These are phyloP conservation scores for Oryza meridionalis DNA, from an alignment of 176 grass and related monocot species.

Conservation along the genomic window DNA sequence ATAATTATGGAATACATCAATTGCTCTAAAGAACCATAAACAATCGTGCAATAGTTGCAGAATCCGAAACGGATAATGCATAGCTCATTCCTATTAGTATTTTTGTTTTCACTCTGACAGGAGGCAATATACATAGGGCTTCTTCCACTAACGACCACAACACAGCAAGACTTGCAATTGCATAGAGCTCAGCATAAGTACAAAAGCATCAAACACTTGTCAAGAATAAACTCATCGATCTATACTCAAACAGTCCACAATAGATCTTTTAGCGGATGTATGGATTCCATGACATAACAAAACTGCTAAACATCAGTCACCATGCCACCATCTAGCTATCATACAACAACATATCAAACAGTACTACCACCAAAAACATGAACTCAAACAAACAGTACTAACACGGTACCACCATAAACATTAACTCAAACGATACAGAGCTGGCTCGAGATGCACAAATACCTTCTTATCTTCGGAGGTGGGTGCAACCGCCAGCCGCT, in stretches of 20 bases:
- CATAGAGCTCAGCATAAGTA: not conserved
- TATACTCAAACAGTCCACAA: not conserved
- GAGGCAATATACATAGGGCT: conserved; percentile 6
- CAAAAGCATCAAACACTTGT: conserved; percentile 5
- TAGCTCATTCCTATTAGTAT: not conserved
- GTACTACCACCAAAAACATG: not conserved
- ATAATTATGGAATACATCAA: not conserved
- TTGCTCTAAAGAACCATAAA: not conserved
- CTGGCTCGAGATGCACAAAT: not conserved
- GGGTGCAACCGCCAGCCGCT: conserved; percentile 45
- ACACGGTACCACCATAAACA: not conserved
- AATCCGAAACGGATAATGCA: not conserved
- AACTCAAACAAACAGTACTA: not conserved
- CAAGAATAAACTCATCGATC: not conserved
- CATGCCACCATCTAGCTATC: not conserved
- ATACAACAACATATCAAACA: not conserved
- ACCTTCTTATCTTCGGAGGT: conserved; percentile 71
- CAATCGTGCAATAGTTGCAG: not conserved
- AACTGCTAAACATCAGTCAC: not conserved
- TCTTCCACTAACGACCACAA: not conserved
- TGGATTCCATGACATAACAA: not conserved
- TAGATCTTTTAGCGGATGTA: not conserved
- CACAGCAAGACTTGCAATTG: not conserved
- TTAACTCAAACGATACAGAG: not conserved
- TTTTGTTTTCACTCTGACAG: not conserved